Evolutionary conservation across 2,329 filamentous ascomycete genomes (phyloP).

Genomic region (Sporothrix dimorphospora): DNA sequence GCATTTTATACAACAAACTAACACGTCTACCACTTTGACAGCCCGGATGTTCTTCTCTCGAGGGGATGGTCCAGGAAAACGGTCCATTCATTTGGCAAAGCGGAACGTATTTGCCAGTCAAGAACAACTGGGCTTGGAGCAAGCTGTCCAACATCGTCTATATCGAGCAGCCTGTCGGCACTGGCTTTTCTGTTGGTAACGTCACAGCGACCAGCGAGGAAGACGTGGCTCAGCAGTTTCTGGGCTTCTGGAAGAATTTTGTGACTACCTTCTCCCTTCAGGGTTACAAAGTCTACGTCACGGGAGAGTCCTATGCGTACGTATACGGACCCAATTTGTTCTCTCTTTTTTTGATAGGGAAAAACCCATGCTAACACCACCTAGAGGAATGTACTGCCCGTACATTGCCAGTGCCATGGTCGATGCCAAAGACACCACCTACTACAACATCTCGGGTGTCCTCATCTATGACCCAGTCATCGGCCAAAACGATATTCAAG

Average conservation of each 20-base stretch:
- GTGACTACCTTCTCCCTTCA: conserved; percentile 70
- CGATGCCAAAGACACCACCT: conserved; percentile 63
- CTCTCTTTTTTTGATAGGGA: no score
- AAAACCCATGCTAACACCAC: not conserved
- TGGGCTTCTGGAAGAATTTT: conserved; percentile 80
- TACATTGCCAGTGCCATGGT: conserved; percentile 76
- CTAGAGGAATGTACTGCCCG: conserved; percentile 63
- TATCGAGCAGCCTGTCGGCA: conserved; percentile 69
- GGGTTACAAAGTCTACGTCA: conserved; percentile 70
- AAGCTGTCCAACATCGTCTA: conserved; percentile 78
- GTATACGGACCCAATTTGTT: no score
- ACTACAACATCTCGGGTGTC: conserved; percentile 70
- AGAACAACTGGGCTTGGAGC: conserved; percentile 74
- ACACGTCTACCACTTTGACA: conserved; percentile 33
- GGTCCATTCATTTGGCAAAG: conserved; percentile 73
- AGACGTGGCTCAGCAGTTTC: conserved; percentile 71
- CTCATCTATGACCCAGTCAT: conserved; percentile 74
- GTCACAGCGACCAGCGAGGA: conserved; percentile 67
- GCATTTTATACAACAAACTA: not conserved
- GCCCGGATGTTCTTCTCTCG: conserved; percentile 64
- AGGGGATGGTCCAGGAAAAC: conserved; percentile 75
- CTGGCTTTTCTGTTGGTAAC: conserved; percentile 69
- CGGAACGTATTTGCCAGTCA: conserved; percentile 66
- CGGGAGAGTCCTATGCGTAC: conserved; percentile 70
- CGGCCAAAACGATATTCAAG: conserved; percentile 52